Evolutionary conservation across 768 basidiomycete genomes (phyloP), one percentile per base, ranked within the genome.

Genomic region (Xanthoconium purpureum): DNA sequence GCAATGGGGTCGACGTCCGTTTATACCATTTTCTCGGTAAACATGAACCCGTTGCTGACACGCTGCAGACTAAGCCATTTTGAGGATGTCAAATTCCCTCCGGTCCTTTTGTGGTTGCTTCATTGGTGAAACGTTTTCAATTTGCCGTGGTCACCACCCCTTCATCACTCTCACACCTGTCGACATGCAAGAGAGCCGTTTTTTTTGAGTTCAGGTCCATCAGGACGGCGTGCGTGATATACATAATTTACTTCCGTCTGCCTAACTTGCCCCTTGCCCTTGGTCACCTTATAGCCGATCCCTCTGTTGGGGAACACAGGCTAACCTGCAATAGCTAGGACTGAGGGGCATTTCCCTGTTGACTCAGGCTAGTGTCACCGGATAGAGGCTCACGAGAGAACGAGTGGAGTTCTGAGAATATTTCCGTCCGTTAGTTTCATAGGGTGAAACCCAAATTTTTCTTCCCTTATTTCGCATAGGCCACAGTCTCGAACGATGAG

Each of bases 41-140:
- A 36, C 30, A n/a, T 3, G n/a, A 40, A 18, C 55, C 30, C 1
- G 50, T 43, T 58, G 51, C 49, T 45, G 54, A 50, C 52, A 46
- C 38, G 55, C 53, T 29, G 30, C 45, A 49, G 14, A 28, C 67
- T 67, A 67, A 50, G 52, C 66, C 57, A 49, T 62, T 57, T 57
- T 11, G 24, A 60, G 50, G 32, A 13, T 47, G 43, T 43, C 42
- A 47, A 59, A 57, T 57, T 62, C 50, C 57, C 56, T 39, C 47
- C 29, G 43, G 17, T 46, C 36, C 40, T 6, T 18, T 14, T 9
- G 46, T 38, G 32, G 35, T 47, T 20, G 35, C 17, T 46, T 10
- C 50, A 43, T 42, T 29, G 33, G 38, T 18, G 39, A 51, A 40
- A 55, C 35, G 42, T 38, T 49, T 28, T 43, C 50, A 59, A 47